Conservation (phyloP, 345 rosid genomes). For the Cochlearia excelsa region DNA sequence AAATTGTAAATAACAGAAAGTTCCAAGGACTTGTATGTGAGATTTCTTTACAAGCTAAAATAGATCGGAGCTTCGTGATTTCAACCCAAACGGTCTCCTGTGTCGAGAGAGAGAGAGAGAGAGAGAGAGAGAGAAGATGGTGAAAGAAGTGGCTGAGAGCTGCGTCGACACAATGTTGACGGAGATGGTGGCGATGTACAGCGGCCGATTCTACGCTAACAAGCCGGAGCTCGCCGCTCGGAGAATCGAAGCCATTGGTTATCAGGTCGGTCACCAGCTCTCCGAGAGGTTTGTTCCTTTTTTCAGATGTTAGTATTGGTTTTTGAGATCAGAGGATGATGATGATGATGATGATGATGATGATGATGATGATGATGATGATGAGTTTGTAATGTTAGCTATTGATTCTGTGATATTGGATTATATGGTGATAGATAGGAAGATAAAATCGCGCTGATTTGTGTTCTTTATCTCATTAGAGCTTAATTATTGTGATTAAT, state of each 20-base stretch:
- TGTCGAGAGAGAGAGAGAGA: slow-evolving; percentile 3
- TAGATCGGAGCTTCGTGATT: slow-evolving; percentile 28
- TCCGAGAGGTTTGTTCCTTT: slow-evolving; percentile 65
- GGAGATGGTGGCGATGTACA: slow-evolving; percentile 84
- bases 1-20: slow-evolving; percentile 6
- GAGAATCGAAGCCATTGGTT: slow-evolving; percentile 97
- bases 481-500: too few species aligned
- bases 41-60: slow-evolving; percentile 1
- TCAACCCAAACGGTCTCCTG: too few species aligned
- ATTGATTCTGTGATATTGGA: not conserved
- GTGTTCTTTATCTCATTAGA: too few species aligned
- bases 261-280: slow-evolving; percentile 99
- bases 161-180: slow-evolving; percentile 77
- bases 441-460: too few species aligned
- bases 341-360: too few species aligned
- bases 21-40: slow-evolving; percentile 12
- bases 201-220: slow-evolving; percentile 74
- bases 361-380: not conserved
- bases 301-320: not conserved
- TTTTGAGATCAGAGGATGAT: not conserved
- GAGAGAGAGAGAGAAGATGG: slow-evolving; percentile 45
- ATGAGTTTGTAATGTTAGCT: not conserved
- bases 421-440: too few species aligned
- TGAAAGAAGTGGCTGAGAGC: slow-evolving; percentile 90
- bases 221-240: slow-evolving; percentile 99